Base-by-base conservation (phyloP, 352 stramenopile genomes). In the Phytophthora tentaculata region DNA sequence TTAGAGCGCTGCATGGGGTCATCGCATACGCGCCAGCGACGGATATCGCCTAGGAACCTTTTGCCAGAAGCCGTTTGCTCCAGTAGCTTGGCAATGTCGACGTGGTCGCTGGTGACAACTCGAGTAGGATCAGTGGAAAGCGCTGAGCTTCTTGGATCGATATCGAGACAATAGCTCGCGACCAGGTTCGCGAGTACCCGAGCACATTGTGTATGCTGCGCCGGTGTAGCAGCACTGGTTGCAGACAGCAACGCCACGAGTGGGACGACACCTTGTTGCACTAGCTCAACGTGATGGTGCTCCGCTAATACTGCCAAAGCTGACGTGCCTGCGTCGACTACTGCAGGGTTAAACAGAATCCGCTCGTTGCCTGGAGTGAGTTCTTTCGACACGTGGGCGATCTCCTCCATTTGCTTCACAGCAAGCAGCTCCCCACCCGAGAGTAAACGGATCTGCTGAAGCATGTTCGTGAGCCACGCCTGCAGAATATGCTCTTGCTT, bases 1-100 rank as follows among this genome's bases (percentile, higher is more conserved):
- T 87, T 89, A 4, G 88, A 96, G 41, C 88, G 79, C 39, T 88
- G 64, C 69, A 91, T 86, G n/a, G 84, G 84, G 62, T 94, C 86
- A 19, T 79, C 48, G 16, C 47, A 74, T 5, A 82, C 48, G 9
- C 45, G 24, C 83, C 83, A 95, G 8, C 57, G 67, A 10, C 59
- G 23, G 8, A 93, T 61, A 20, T 74, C 67, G 14, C 62, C 51
- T 23, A 85, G 52, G 28, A 94, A 81, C 14, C 58, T 61, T 19
- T 77, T 77, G 3, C 85, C 87, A 12, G 78, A 81, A 0, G 45
- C 29, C 0, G 81, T 88, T 53, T 83, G 67, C 44, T 71, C 44
- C 20, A 94, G 61, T 56, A 88, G 49, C 23, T 76, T 62, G 10
- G 82, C 71, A 2, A 94, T 83, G 52, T 94, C 75, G 39, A 86